These are phyloP conservation scores for Pseudogymnoascus verrucosus DNA, from an alignment of 2,329 filamentous ascomycete species.

Conservation along the genomic window DNA sequence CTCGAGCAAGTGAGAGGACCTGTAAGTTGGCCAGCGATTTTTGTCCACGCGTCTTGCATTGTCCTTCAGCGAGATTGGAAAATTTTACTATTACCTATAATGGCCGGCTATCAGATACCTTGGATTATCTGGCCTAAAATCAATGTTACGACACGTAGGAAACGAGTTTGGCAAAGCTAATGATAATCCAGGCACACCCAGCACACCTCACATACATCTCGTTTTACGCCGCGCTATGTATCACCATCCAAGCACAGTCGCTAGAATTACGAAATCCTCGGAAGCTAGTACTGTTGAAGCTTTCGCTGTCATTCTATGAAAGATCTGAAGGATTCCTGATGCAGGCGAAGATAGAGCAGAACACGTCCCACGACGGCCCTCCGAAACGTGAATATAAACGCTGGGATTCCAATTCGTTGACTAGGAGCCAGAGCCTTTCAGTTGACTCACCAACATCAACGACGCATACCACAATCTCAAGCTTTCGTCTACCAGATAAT, in stretches of 20 bases:
- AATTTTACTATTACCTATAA: conserved; percentile 11
- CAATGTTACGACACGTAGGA: background rate
- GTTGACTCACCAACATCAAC: background rate
- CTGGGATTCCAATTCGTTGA: background rate
- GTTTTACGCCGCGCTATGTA: conserved; percentile 25
- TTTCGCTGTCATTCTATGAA: background rate
- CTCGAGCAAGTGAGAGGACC: conserved; percentile 23
- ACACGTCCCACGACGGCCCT: background rate
- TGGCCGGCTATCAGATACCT: conserved; percentile 8
- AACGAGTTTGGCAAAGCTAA: background rate
- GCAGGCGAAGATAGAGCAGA: background rate
- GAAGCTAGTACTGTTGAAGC: background rate
- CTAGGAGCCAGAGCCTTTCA: background rate
- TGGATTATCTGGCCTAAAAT: background rate
- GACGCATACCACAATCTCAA: background rate
- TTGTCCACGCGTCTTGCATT: background rate
- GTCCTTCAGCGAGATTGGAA: conserved; percentile 8
- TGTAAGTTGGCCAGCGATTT: conserved; percentile 17
- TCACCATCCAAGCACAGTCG: conserved; percentile 23
- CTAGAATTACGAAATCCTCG: conserved; percentile 13
- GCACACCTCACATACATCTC: conserved; percentile 25
- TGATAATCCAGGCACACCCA: conserved; percentile 17
- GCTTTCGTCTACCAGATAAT: background rate
- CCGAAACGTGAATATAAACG: background rate
- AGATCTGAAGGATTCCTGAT: conserved; percentile 2